Evolutionary conservation across 2,329 filamentous ascomycete species (phyloP).

Genomic region (Colletotrichum filicis): DNA sequence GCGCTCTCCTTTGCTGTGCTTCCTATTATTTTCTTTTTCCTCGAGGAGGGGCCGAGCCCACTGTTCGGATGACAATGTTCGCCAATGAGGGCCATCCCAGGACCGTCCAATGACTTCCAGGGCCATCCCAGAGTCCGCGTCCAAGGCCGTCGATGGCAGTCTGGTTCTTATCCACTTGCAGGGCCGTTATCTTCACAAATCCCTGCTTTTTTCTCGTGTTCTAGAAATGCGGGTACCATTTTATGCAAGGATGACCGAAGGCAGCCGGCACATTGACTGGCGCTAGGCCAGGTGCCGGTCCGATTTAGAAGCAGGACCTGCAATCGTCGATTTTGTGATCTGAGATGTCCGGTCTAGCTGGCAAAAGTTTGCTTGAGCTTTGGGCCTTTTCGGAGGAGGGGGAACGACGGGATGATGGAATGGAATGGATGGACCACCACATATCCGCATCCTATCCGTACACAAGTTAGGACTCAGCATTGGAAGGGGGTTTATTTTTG

Average conservation of each 20-base stretch:
- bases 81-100: constrained; percentile 12
- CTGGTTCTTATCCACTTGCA: constrained; percentile 16
- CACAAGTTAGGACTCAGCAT: not conserved
- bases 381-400: not conserved
- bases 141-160: constrained; percentile 13
- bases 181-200: constrained; percentile 26
- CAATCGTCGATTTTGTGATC: constrained; percentile 31
- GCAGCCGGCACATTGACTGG: constrained; percentile 28
- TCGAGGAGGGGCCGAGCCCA: not conserved
- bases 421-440: not conserved
- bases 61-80: constrained; percentile 4
- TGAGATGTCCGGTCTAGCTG: constrained; percentile 18
- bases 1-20: not conserved
- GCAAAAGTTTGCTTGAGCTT: not conserved
- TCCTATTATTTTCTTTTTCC: not conserved
- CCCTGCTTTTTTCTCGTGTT: constrained; percentile 34
- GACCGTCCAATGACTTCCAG: not conserved
- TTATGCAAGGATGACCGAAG: not conserved
- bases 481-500: not conserved
- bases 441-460: not conserved
- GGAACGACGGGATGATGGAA: not conserved
- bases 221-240: constrained; percentile 24
- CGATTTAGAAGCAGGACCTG: constrained; percentile 32
- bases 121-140: not conserved
- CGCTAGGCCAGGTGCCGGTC: constrained; percentile 33